A percentile compares a stretch with the other conserved stretches of the same genome.
phyloP scores from a whole-genome alignment of 257 asterid genomes.

The Fraxinus anomala region DNA sequence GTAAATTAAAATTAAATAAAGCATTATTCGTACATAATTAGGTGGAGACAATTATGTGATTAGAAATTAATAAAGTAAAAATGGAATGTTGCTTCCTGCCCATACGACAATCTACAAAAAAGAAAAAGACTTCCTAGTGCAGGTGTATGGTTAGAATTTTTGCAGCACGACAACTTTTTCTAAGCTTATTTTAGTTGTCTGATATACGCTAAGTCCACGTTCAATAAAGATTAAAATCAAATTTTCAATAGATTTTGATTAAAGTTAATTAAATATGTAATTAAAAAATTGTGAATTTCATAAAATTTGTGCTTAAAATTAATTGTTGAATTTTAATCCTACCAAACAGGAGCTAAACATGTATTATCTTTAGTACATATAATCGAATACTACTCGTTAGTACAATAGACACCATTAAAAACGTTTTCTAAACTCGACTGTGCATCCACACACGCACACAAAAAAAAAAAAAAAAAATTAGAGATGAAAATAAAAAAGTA shows the following conservation, averaged over 20 bases:
- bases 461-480: too few species aligned
- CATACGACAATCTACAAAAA: conserved; percentile 10
- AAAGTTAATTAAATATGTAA: too few species aligned
- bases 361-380: not conserved
- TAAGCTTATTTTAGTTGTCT: not conserved
- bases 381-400: not conserved
- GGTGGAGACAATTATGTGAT: not conserved
- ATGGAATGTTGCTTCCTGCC: conserved; percentile 28
- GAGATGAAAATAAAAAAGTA: not conserved
- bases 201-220: not conserved
- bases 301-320: too few species aligned
- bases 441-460: not conserved
- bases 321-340: too few species aligned
- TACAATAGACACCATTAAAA: too few species aligned
- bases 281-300: too few species aligned
- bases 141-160: conserved; percentile 15
- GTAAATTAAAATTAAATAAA: not conserved
- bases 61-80: not conserved
- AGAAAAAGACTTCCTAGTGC: too few species aligned
- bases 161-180: not conserved
- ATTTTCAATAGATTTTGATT: too few species aligned
- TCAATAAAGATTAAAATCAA: too few species aligned
- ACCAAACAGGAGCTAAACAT: too few species aligned
- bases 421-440: too few species aligned
- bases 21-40: not conserved